Conservation (phyloP, 2,329 filamentous ascomycete genomes). For the Fusarium zealandicum region DNA sequence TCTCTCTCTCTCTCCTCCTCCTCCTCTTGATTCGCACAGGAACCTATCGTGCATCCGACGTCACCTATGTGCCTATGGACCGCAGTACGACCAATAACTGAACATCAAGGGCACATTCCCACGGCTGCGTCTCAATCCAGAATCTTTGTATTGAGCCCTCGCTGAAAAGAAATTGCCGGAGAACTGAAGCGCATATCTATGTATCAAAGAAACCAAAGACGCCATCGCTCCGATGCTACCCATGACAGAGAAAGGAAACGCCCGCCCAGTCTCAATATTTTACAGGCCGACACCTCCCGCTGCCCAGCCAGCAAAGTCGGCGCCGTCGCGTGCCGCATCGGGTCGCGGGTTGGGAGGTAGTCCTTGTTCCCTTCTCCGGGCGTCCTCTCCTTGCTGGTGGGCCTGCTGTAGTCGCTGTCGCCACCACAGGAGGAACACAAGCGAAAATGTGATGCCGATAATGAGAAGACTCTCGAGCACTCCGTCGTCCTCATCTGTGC, state of each 20-base stretch:
- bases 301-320: slow-evolving; percentile 48
- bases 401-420: slow-evolving; percentile 73
- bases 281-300: slow-evolving; percentile 48
- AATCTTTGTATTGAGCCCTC: background rate
- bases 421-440: slow-evolving; percentile 84
- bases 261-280: slow-evolving; percentile 10
- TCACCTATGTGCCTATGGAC: too few species aligned
- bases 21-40: too few species aligned
- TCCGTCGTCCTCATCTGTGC: slow-evolving; percentile 73
- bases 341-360: slow-evolving; percentile 38
- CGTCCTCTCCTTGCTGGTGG: slow-evolving; percentile 49
- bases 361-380: slow-evolving; percentile 44
- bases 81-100: too few species aligned
- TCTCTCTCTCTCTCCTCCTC: too few species aligned
- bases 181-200: slow-evolving; percentile 3
- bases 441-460: slow-evolving; percentile 74
- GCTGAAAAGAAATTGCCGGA: background rate
- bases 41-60: too few species aligned
- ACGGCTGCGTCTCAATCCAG: background rate
- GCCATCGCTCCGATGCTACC: slow-evolving; percentile 42
- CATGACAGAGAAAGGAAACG: slow-evolving; percentile 31
- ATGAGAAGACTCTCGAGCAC: slow-evolving; percentile 87
- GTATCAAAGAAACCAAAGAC: slow-evolving; percentile 38
- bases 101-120: background rate
- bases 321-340: slow-evolving; percentile 33